These are phyloP conservation scores for Verticillium albo-atrum DNA, from an alignment of 2,329 filamentous ascomycete genomes.

Conservation along the genomic window DNA sequence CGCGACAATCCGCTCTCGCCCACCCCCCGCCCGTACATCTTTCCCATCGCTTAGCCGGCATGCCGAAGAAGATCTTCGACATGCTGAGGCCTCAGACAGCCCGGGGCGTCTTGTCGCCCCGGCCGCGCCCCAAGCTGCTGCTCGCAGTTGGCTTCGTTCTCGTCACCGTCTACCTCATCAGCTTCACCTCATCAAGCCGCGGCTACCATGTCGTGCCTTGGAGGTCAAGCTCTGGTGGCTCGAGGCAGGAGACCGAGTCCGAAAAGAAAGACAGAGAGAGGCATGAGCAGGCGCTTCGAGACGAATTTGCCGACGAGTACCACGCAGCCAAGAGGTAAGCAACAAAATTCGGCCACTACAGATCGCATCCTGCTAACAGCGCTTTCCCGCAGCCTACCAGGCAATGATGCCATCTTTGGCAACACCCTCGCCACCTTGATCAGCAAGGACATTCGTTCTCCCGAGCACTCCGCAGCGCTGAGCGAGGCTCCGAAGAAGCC, in stretches of 20 bases:
- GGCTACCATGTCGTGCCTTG: slow-evolving; percentile 30
- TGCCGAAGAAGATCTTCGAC: slow-evolving; percentile 10
- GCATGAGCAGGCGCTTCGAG: slow-evolving; percentile 23
- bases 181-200: slow-evolving; percentile 30
- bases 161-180: slow-evolving; percentile 37
- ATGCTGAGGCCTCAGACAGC: slow-evolving; percentile 19
- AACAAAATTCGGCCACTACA: not conserved
- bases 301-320: slow-evolving; percentile 26
- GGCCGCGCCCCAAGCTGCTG: slow-evolving; percentile 36
- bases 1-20: not conserved
- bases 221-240: not conserved
- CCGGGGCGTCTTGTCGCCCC: slow-evolving; percentile 17
- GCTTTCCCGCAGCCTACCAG: slow-evolving; percentile 29
- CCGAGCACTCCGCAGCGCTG: slow-evolving; percentile 18
- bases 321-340: slow-evolving; percentile 35
- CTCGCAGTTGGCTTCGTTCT: slow-evolving; percentile 34
- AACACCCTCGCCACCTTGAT: slow-evolving; percentile 47
- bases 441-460: slow-evolving; percentile 30
- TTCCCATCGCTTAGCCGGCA: not conserved
- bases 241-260: slow-evolving; percentile 3
- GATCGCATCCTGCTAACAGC: slow-evolving; percentile 10
- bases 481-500: slow-evolving; percentile 19
- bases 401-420: slow-evolving; percentile 51
- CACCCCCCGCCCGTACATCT: not conserved
- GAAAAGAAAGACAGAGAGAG: slow-evolving; percentile 15